Percentiles rank a stretch among this genome's conserved stretches.
Evolutionary conservation across 2,329 filamentous ascomycete species (phyloP).

Genomic region (Pezicula carpinea): DNA sequence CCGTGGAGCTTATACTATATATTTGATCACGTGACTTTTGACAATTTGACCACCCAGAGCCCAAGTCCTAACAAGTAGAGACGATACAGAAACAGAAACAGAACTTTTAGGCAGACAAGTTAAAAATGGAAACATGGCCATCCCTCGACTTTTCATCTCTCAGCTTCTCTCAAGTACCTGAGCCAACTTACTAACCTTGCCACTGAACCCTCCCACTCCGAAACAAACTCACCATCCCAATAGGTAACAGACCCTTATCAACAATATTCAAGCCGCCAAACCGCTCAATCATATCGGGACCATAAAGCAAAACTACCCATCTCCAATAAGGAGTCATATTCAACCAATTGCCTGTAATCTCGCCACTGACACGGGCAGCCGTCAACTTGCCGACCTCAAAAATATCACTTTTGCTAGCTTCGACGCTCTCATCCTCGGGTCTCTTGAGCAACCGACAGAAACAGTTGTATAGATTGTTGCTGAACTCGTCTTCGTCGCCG

Average conservation of each 20-base stretch:
- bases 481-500: conserved; percentile 11
- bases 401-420: conserved; percentile 16
- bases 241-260: conserved; percentile 35
- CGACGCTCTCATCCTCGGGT: conserved; percentile 24
- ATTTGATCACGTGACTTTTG: too few species aligned
- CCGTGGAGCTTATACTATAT: too few species aligned
- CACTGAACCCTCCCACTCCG: conserved; percentile 33
- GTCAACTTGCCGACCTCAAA: conserved; percentile 10
- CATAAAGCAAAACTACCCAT: conserved; percentile 36
- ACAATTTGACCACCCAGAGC: too few species aligned
- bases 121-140: too few species aligned
- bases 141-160: too few species aligned
- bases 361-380: not conserved
- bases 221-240: conserved; percentile 35
- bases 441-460: conserved; percentile 27
- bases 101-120: too few species aligned
- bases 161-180: too few species aligned
- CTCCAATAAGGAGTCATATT: conserved; percentile 28
- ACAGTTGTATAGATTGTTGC: conserved; percentile 11
- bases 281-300: conserved; percentile 31
- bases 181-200: conserved; percentile 18
- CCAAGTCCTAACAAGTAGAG: too few species aligned
- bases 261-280: conserved; percentile 37
- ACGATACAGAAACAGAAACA: too few species aligned
- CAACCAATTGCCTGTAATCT: conserved; percentile 3